Evolutionary conservation across 768 basidiomycete species (phyloP).

Genomic region (Calocybe gangraenosa): DNA sequence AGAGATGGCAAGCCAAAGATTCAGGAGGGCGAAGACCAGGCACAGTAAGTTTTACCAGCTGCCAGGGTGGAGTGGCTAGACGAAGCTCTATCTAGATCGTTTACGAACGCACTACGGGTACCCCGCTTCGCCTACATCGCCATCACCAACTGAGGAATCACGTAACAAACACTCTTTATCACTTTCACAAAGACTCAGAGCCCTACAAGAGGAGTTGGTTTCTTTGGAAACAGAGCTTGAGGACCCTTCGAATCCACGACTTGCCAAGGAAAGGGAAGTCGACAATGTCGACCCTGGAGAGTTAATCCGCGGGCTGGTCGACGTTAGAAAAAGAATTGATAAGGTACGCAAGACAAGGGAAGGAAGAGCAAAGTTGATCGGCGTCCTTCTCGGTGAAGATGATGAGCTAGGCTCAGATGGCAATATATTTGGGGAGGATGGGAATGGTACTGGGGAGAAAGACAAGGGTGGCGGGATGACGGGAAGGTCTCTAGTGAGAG

Average conservation of each 20-base stretch:
- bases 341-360: slow-evolving; percentile 63
- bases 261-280: slow-evolving; percentile 55
- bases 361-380: slow-evolving; percentile 61
- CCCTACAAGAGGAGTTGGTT: slow-evolving; percentile 72
- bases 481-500: slow-evolving; percentile 38
- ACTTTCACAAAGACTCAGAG: slow-evolving; percentile 55
- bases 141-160: slow-evolving; percentile 35
- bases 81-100: slow-evolving; percentile 30
- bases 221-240: slow-evolving; percentile 81
- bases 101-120: slow-evolving; percentile 62
- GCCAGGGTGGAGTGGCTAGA: not conserved
- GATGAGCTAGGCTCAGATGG: slow-evolving; percentile 7
- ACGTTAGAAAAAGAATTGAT: slow-evolving; percentile 65
- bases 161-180: slow-evolving; percentile 33
- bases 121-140: slow-evolving; percentile 60
- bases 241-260: slow-evolving; percentile 70
- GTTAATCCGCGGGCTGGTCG: slow-evolving; percentile 72
- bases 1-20: slow-evolving; percentile 66
- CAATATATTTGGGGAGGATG: no score
- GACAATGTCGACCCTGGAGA: slow-evolving; percentile 68
- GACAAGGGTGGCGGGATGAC: slow-evolving; percentile 13
- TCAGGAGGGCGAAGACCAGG: slow-evolving; percentile 67
- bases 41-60: slow-evolving; percentile 34
- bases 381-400: slow-evolving; percentile 44
- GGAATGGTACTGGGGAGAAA: slow-evolving; percentile 12